Evolutionary conservation across 2,329 filamentous ascomycete genomes (phyloP).

Genomic region (Fusarium brevicatenulatum): DNA sequence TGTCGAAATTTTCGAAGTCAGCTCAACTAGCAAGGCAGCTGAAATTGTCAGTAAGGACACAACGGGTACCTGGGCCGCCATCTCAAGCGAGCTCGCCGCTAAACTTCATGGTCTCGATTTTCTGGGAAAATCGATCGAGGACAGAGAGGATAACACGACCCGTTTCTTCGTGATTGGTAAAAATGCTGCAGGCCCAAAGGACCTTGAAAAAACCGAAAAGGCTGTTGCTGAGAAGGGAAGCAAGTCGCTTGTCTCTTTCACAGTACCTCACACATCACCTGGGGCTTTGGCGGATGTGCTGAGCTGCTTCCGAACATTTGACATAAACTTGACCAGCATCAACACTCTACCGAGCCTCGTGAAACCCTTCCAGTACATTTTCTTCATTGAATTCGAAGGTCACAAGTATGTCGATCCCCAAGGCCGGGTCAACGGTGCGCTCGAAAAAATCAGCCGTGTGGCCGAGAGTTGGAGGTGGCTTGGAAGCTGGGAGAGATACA

Average conservation of each 20-base stretch:
- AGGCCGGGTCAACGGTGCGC: slow-evolving; percentile 67
- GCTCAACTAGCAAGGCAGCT: slow-evolving; percentile 86
- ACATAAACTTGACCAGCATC: slow-evolving; percentile 89
- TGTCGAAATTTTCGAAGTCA: slow-evolving; percentile 83
- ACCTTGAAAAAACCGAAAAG: slow-evolving; percentile 43
- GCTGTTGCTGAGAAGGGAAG: slow-evolving; percentile 46
- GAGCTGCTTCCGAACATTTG: slow-evolving; percentile 76
- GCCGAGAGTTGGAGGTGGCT: slow-evolving; percentile 74
- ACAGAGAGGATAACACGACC: slow-evolving; percentile 79
- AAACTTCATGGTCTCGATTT: slow-evolving; percentile 73
- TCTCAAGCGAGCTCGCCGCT: slow-evolving; percentile 80
- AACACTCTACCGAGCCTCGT: slow-evolving; percentile 83
- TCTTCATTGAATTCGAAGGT: slow-evolving; percentile 90
- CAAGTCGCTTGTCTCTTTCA: slow-evolving; percentile 87
- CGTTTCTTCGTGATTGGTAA: slow-evolving; percentile 75
- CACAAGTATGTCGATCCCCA: slow-evolving; percentile 61
- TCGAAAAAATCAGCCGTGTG: slow-evolving; percentile 66
- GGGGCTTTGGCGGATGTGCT: slow-evolving; percentile 87
- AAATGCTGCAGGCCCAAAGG: slow-evolving; percentile 42
- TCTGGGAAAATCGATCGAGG: slow-evolving; percentile 76
- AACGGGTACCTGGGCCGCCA: slow-evolving; percentile 74
- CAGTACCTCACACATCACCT: slow-evolving; percentile 77
- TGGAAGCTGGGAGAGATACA: slow-evolving; percentile 69
- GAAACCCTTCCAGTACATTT: slow-evolving; percentile 88
- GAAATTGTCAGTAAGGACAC: slow-evolving; percentile 74